Evolutionary conservation across 148 eudicot species (phyloP).

Genomic region (Nepenthes gracilis): DNA sequence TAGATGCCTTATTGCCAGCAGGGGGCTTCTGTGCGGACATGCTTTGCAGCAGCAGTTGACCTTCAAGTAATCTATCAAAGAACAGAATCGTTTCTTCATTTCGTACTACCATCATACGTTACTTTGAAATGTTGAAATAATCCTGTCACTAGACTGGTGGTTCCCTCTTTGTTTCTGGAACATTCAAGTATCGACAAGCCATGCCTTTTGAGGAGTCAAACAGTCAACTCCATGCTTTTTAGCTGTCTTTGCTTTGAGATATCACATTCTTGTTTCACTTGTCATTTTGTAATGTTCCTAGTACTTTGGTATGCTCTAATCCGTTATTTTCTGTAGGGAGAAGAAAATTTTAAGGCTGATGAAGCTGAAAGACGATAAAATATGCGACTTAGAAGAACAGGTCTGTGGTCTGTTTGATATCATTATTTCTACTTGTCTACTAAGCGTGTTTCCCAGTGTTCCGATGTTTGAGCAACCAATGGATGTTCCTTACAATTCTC

Average conservation of each 20-base stretch:
- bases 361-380: constrained; percentile 44
- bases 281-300: background rate
- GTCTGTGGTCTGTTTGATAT: constrained; percentile 13
- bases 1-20: too few relatives aligned
- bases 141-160: too few relatives aligned
- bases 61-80: too few relatives aligned
- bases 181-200: too few relatives aligned
- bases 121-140: too few relatives aligned
- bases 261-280: background rate
- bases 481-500: background rate
- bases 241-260: background rate
- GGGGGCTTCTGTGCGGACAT: too few relatives aligned
- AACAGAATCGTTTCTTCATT: too few relatives aligned
- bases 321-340: constrained; percentile 34
- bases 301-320: background rate
- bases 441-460: background rate
- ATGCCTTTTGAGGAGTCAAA: too few relatives aligned
- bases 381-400: constrained; percentile 71
- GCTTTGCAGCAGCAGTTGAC: too few relatives aligned
- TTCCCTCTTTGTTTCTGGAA: too few relatives aligned
- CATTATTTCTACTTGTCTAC: background rate
- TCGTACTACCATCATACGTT: too few relatives aligned
- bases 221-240: background rate
- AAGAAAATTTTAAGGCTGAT: constrained; percentile 23
- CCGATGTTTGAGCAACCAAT: background rate